phyloP scores from a whole-genome alignment of 2,329 filamentous ascomycete species.

The Rachicladosporium sp. region DNA sequence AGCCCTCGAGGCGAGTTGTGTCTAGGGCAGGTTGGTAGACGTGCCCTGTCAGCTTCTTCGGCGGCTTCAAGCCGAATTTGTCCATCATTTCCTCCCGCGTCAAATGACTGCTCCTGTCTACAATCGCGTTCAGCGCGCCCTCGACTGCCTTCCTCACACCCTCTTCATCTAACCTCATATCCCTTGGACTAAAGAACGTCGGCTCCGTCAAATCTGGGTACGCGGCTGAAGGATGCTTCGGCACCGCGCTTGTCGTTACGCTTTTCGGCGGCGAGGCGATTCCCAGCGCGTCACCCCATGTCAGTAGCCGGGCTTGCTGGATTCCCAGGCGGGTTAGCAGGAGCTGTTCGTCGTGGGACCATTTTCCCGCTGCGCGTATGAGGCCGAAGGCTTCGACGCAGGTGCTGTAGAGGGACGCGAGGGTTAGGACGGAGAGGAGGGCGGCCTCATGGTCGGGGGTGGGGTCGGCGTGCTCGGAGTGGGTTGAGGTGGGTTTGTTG shows the following conservation, averaged over 20 bases:
- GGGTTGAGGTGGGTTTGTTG: no score
- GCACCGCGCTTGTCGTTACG: slow-evolving; percentile 33
- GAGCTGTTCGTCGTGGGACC: slow-evolving; percentile 31
- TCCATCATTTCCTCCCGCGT: slow-evolving; percentile 33
- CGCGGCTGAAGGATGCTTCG: slow-evolving; percentile 29
- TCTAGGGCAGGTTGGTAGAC: slow-evolving; percentile 31
- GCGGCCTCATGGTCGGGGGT: slow-evolving; percentile 18
- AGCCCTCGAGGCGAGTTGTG: slow-evolving; percentile 31
- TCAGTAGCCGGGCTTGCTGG: slow-evolving; percentile 35
- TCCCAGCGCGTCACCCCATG: slow-evolving; percentile 36
- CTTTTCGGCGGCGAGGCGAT: slow-evolving; percentile 31
- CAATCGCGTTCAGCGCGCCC: slow-evolving; percentile 31
- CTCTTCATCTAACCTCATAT: slow-evolving; percentile 30
- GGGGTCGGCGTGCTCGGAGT: slow-evolving; percentile 3
- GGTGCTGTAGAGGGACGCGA: slow-evolving; percentile 34
- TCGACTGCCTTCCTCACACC: slow-evolving; percentile 27
- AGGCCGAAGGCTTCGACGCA: slow-evolving; percentile 37
- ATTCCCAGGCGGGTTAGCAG: slow-evolving; percentile 32
- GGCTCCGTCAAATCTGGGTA: slow-evolving; percentile 34
- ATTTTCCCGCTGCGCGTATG: slow-evolving; percentile 31
- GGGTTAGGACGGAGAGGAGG: slow-evolving; percentile 29
- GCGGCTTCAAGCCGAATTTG: slow-evolving; percentile 33
- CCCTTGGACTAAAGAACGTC: slow-evolving; percentile 32
- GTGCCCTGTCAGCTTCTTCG: slow-evolving; percentile 25
- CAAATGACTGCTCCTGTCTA: slow-evolving; percentile 28